These are phyloP conservation scores for Vitis hybrid DNA, from an alignment of 177 flowering plant species.

Conservation along the genomic window DNA sequence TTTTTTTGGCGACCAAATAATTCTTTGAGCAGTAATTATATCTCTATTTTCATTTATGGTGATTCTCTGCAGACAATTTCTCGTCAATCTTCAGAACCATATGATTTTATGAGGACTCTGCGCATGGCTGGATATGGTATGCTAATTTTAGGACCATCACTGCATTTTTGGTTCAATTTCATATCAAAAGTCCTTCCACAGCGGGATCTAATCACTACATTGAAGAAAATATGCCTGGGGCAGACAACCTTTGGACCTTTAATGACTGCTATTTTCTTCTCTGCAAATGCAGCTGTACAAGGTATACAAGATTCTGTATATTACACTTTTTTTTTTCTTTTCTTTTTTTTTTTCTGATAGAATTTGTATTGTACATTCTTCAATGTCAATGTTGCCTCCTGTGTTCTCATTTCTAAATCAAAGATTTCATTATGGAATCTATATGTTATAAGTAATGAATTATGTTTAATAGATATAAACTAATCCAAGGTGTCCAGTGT, in stretches of 20 bases:
- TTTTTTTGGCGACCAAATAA: too few species aligned
- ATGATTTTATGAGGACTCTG: slow-evolving; percentile 69
- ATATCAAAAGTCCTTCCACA: slow-evolving; percentile 73
- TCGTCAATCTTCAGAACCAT: slow-evolving; percentile 39
- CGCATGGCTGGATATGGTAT: slow-evolving; percentile 89
- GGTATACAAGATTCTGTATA: slow-evolving; percentile 24
- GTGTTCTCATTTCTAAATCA: neutral
- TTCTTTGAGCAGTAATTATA: too few species aligned
- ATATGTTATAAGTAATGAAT: too few species aligned
- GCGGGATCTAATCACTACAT: slow-evolving; percentile 57
- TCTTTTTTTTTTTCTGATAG: neutral
- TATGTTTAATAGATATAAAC: too few species aligned
- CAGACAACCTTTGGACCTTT: slow-evolving; percentile 73
- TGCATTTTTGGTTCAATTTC: slow-evolving; percentile 88
- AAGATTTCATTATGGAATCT: neutral
- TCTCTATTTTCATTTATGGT: neutral
- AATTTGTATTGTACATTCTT: neutral
- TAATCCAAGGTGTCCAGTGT: too few species aligned
- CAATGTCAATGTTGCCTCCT: neutral
- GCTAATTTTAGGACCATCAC: slow-evolving; percentile 77
- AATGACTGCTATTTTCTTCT: slow-evolving; percentile 78
- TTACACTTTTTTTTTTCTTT: too few species aligned
- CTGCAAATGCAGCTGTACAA: slow-evolving; percentile 67
- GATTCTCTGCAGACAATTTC: slow-evolving; percentile 52
- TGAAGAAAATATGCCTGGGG: slow-evolving; percentile 80